Conservation (phyloP, 441 rosid genomes). For the Populus hybrid region DNA sequence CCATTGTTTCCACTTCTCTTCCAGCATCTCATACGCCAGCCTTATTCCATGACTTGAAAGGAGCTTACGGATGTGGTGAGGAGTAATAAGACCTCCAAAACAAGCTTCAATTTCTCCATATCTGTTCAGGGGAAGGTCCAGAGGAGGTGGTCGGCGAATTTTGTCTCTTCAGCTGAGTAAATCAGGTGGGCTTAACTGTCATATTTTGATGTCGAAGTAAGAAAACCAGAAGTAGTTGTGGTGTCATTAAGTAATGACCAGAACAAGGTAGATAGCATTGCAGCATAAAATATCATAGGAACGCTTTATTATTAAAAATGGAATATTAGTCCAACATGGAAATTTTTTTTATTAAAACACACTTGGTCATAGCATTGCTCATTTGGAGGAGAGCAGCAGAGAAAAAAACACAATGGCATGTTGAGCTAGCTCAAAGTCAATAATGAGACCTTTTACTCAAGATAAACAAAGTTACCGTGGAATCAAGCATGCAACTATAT, state of each 20-base stretch:
- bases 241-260: background rate
- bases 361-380: background rate
- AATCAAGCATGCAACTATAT: too few relatives aligned
- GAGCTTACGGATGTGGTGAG: constrained; percentile 81
- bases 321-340: too few relatives aligned
- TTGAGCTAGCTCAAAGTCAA: background rate
- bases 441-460: background rate
- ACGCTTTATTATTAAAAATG: background rate
- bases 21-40: constrained; percentile 96
- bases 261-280: constrained; percentile 1
- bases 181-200: constrained; percentile 87
- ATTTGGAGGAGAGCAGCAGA: background rate
- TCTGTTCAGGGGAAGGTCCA: constrained; percentile 56
- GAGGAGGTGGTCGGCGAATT: constrained; percentile 87
- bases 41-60: constrained; percentile 97
- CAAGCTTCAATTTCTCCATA: constrained; percentile 74
- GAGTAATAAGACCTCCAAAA: constrained; percentile 81
- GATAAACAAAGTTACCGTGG: too few relatives aligned
- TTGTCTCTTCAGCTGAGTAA: constrained; percentile 81
- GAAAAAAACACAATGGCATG: background rate
- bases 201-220: constrained; percentile 23
- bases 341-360: background rate
- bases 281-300: background rate
- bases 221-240: background rate
- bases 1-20: constrained; percentile 88